Conservation (phyloP, 2,329 filamentous ascomycete genomes). For the Beauveria asiatica region DNA sequence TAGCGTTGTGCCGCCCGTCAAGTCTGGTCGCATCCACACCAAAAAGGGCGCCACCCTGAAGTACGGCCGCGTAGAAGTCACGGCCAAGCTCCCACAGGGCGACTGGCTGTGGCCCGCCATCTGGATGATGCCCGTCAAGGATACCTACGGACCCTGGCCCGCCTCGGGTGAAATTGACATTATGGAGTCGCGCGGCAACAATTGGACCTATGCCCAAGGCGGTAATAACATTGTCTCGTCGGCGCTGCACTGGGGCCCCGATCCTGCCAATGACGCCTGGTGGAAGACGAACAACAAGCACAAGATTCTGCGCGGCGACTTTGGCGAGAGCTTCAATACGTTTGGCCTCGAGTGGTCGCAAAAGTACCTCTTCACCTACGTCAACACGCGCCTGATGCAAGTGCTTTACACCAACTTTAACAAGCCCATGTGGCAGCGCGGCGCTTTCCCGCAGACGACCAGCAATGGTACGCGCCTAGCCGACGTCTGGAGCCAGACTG, state of each 20-base stretch:
- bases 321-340: conserved; percentile 59
- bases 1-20: conserved; percentile 68
- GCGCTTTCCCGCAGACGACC: conserved; percentile 55
- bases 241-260: conserved; percentile 74
- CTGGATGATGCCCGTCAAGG: conserved; percentile 72
- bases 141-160: conserved; percentile 70
- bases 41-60: conserved; percentile 62
- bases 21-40: conserved; percentile 71
- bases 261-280: conserved; percentile 65
- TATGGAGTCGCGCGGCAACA: conserved; percentile 72
- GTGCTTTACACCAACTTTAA: conserved; percentile 73
- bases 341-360: conserved; percentile 81
- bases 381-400: conserved; percentile 71
- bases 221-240: conserved; percentile 77
- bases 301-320: conserved; percentile 66
- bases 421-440: conserved; percentile 58
- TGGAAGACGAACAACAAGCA: conserved; percentile 78
- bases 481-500: conserved; percentile 57
- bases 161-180: conserved; percentile 79
- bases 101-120: conserved; percentile 93
- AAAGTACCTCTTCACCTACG: conserved; percentile 81
- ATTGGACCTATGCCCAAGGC: conserved; percentile 65
- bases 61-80: conserved; percentile 75
- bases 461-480: conserved; percentile 56
- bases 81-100: conserved; percentile 64